phyloP scores from a whole-genome alignment of 495 filamentous ascomycete species.

The Xylaria nigripes region DNA sequence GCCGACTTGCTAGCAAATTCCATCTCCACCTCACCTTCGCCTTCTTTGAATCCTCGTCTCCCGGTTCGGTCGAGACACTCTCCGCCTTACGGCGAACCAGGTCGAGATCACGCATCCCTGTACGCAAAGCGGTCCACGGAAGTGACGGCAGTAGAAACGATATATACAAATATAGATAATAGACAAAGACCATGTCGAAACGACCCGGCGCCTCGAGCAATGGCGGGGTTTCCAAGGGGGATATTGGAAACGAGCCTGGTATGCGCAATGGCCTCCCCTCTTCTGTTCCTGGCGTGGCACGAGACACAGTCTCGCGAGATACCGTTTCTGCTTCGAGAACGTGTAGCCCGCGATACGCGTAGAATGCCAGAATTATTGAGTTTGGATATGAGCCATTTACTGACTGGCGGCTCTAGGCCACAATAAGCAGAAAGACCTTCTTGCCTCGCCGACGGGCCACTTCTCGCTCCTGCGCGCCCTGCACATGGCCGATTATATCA shows the following conservation, averaged over 20 bases:
- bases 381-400: not conserved
- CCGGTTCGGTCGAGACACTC: not conserved
- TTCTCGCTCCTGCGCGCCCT: constrained; percentile 64
- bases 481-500: constrained; percentile 92
- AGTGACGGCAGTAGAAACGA: not conserved
- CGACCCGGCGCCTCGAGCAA: constrained; percentile 35
- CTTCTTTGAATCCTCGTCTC: not conserved
- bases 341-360: not conserved
- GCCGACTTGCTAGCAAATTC: not conserved
- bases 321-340: not conserved
- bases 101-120: not conserved
- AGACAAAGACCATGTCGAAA: constrained; percentile 39
- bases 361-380: not conserved
- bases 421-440: constrained; percentile 81
- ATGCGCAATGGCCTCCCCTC: constrained; percentile 11
- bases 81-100: not conserved
- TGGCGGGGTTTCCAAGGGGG: constrained; percentile 33
- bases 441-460: constrained; percentile 67
- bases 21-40: not conserved
- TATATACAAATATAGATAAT: not conserved
- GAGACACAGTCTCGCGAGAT: not conserved
- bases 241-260: constrained; percentile 22
- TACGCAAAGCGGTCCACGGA: not conserved
- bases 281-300: not conserved
- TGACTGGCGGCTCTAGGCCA: constrained; percentile 40